Conservation (phyloP, 179 eudicot genomes). For the Sideroxylon spinosum region DNA sequence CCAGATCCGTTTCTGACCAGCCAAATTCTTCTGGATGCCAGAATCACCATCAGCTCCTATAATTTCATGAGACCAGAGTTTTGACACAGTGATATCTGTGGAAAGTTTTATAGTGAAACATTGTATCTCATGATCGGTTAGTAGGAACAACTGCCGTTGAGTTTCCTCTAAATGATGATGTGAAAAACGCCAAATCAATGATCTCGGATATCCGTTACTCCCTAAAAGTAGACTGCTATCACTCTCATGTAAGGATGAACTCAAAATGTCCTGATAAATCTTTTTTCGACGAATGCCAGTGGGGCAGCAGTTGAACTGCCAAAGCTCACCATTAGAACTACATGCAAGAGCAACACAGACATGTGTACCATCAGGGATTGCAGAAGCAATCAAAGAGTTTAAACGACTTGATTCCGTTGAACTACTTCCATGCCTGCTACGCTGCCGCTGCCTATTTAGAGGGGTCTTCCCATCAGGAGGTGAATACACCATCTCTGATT, state of each 20-base stretch:
- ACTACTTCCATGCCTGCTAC: constrained; percentile 34
- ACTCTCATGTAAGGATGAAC: constrained; percentile 29
- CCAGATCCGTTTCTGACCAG: constrained; percentile 91
- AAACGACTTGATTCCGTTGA: constrained; percentile 33
- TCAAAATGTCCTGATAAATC: constrained; percentile 27
- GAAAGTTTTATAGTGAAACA: constrained; percentile 57
- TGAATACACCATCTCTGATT: constrained; percentile 31
- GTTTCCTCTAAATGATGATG: constrained; percentile 29
- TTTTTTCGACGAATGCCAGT: constrained; percentile 45
- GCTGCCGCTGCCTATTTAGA: constrained; percentile 31
- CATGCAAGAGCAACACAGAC: constrained; percentile 77
- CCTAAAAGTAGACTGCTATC: constrained; percentile 34
- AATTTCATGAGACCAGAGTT: constrained; percentile 88
- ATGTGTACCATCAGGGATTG: constrained; percentile 40
- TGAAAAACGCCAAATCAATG: constrained; percentile 70
- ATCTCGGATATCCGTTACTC: constrained; percentile 72
- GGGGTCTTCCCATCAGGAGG: constrained; percentile 36
- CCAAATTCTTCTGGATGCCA: constrained; percentile 87
- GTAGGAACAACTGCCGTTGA: constrained; percentile 59
- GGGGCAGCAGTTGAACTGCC: constrained; percentile 73
- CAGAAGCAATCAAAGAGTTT: constrained; percentile 73
- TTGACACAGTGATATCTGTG: constrained; percentile 38
- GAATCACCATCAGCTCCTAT: constrained; percentile 75
- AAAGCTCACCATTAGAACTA: constrained; percentile 69
- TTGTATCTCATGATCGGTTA: constrained; percentile 81